Conservation (phyloP, 345 rosid genomes). For the Cardamine resedifolia region DNA sequence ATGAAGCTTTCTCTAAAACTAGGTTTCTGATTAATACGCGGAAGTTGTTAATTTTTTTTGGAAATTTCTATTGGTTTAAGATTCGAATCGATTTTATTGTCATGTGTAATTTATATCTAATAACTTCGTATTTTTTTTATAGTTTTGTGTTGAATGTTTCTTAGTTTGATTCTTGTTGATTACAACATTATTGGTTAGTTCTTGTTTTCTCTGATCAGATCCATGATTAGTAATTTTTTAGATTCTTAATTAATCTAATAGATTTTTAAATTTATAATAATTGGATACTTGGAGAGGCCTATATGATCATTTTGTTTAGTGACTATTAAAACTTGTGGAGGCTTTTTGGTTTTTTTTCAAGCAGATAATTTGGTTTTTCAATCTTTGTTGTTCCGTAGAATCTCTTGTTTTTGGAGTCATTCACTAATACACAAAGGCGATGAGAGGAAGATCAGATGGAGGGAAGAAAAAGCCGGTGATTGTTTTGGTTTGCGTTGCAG, state of each 20-base stretch:
- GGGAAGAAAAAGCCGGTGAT: slow-evolving; percentile 78
- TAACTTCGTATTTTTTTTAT: no score
- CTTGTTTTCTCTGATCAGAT: slow-evolving; percentile 3
- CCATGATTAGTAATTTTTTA: neutral
- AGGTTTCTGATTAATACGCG: neutral
- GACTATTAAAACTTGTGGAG: no score
- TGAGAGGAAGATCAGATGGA: slow-evolving; percentile 91
- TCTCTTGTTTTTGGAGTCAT: slow-evolving; percentile 29
- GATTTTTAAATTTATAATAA: no score
- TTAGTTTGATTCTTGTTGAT: neutral
- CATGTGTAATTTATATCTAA: neutral
- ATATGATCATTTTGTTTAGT: no score
- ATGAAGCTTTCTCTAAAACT: neutral
- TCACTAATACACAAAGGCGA: slow-evolving; percentile 35
- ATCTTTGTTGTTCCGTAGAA: slow-evolving; percentile 6
- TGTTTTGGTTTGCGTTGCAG: slow-evolving; percentile 51
- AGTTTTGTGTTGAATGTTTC: neutral
- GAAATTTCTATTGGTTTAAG: neutral
- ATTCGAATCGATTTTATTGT: neutral
- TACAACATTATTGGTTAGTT: neutral
- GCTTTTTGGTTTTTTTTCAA: no score
- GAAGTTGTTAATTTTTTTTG: neutral
- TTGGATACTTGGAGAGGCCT: no score
- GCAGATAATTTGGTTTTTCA: no score
- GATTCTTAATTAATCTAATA: no score